Evolutionary conservation across 2,329 filamentous ascomycete genomes (phyloP).

Genomic region (Verticillium klebahnii): DNA sequence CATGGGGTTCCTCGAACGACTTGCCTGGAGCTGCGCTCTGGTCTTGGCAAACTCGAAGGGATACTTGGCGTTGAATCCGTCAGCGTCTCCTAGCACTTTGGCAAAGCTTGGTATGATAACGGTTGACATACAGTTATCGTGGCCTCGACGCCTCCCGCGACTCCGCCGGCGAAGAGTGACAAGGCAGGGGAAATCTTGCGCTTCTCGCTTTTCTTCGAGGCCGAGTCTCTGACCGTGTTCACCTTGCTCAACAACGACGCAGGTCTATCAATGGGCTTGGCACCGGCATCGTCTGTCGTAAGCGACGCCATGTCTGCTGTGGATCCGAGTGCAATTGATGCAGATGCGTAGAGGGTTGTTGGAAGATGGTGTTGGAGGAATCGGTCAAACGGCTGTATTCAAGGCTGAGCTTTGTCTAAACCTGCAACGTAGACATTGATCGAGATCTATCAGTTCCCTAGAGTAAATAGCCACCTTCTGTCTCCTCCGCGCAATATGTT

Average conservation of each 20-base stretch:
- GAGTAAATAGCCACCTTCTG: too few relatives aligned
- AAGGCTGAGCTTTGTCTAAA: too few relatives aligned
- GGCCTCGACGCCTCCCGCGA: conserved; percentile 50
- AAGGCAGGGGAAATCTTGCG: conserved; percentile 30
- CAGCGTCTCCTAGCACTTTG: not conserved
- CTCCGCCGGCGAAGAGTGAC: conserved; percentile 44
- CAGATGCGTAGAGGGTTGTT: not conserved
- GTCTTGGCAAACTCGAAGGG: conserved; percentile 68
- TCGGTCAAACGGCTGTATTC: too few relatives aligned
- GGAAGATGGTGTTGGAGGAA: too few relatives aligned
- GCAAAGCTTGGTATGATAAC: too few relatives aligned
- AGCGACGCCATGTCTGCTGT: not conserved
- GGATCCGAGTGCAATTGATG: not conserved
- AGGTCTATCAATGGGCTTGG: not conserved
- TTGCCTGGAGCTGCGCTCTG: conserved; percentile 47
- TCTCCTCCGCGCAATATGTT: too few relatives aligned
- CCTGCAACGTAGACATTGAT: too few relatives aligned
- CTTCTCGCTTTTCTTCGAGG: conserved; percentile 6
- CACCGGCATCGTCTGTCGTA: not conserved
- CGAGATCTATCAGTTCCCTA: too few relatives aligned
- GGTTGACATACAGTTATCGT: conserved; percentile 34
- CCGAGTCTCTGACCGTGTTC: not conserved
- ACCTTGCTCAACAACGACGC: not conserved
- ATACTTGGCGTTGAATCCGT: conserved; percentile 35
- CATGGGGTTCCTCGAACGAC: conserved; percentile 48